Conservation (phyloP, 2,329 filamentous ascomycete genomes). For the Paracoccidioides brasiliensis region DNA sequence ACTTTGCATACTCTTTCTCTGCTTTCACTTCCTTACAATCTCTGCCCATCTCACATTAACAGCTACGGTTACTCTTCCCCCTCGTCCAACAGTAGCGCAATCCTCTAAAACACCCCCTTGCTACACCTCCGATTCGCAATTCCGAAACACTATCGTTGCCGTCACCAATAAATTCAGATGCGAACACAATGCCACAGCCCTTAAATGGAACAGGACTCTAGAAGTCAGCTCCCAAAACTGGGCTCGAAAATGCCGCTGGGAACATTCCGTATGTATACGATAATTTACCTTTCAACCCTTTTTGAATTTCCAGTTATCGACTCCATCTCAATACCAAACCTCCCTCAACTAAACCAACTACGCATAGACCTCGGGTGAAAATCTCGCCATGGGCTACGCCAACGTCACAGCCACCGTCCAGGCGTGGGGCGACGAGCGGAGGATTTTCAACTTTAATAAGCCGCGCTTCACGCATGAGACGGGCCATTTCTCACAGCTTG, state of each 20-base stretch:
- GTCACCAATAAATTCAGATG: slow-evolving; percentile 53
- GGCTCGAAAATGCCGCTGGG: slow-evolving; percentile 31
- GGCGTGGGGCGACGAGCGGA: slow-evolving; percentile 51
- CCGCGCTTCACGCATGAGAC: slow-evolving; percentile 45
- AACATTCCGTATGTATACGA: slow-evolving; percentile 24
- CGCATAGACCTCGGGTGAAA: slow-evolving; percentile 46
- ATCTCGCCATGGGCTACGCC: slow-evolving; percentile 54
- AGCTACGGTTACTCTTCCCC: neutral
- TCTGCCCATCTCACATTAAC: neutral
- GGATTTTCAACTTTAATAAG: slow-evolving; percentile 45
- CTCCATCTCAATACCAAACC: too few relatives aligned
- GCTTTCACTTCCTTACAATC: neutral
- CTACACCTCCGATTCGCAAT: neutral
- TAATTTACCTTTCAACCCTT: neutral
- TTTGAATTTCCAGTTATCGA: too few relatives aligned
- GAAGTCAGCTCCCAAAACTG: slow-evolving; percentile 42
- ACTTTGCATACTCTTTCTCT: neutral
- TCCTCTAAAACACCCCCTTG: neutral
- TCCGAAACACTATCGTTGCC: neutral
- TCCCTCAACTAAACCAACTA: neutral
- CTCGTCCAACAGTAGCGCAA: neutral
- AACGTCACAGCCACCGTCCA: slow-evolving; percentile 48
- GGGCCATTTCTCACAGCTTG: slow-evolving; percentile 61
- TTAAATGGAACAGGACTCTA: slow-evolving; percentile 55
- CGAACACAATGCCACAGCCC: slow-evolving; percentile 45